A percentile compares a stretch with the other conserved stretches of the same genome.
phyloP scores from a whole-genome alignment of 257 asterid species.

The Coffea canephora region DNA sequence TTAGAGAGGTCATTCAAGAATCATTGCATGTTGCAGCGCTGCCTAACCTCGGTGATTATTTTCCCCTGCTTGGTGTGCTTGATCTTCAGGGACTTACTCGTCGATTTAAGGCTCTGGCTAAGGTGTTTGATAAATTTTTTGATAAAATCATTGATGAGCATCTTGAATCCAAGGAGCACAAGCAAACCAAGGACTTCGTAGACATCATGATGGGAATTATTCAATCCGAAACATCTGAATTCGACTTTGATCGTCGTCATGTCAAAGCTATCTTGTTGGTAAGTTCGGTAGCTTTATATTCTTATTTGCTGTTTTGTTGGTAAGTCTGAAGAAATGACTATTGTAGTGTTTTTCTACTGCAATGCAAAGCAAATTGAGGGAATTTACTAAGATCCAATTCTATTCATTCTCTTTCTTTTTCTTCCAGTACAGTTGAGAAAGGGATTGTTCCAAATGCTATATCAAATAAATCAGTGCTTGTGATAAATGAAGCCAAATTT shows the following conservation, averaged over 20 bases:
- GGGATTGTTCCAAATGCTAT: background rate
- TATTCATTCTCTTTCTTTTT: no score
- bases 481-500: background rate
- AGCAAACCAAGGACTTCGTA: slow-evolving; percentile 6
- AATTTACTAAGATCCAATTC: no score
- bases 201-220: slow-evolving; percentile 17
- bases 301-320: no score
- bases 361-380: no score
- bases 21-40: background rate
- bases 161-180: background rate
- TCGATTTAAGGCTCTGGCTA: background rate
- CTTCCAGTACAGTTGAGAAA: no score
- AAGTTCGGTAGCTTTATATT: background rate
- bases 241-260: slow-evolving; percentile 2
- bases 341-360: no score
- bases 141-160: slow-evolving; percentile 16
- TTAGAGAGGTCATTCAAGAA: slow-evolving; percentile 22
- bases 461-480: no score
- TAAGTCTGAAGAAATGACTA: no score
- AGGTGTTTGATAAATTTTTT: slow-evolving; percentile 21
- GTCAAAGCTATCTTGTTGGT: slow-evolving; percentile 6
- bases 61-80: slow-evolving; percentile 8
- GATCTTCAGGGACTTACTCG: slow-evolving; percentile 21
- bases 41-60: slow-evolving; percentile 8
- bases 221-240: slow-evolving; percentile 16